phyloP scores from a whole-genome alignment of 208 protist genomes.

The Jaenimonas drosophilae region DNA sequence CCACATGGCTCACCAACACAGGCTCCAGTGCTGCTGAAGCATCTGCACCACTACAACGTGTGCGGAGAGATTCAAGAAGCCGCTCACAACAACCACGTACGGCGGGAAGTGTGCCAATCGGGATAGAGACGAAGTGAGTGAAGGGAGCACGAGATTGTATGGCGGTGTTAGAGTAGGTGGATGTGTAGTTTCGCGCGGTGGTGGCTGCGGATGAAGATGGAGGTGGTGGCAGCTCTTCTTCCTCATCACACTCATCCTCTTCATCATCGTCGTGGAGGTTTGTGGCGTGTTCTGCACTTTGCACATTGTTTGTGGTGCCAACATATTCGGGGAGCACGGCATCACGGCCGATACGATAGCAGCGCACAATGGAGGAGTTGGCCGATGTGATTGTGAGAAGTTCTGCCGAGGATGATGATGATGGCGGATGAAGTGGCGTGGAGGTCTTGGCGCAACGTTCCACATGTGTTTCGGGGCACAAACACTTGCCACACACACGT shows the following conservation, averaged over 20 bases:
- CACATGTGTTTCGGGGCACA: slow-evolving; percentile 17
- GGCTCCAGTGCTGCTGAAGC: slow-evolving; percentile 6
- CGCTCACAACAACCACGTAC: slow-evolving; percentile 10
- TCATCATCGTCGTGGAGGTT: slow-evolving; percentile 5
- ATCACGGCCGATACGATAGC: not conserved
- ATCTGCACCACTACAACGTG: slow-evolving; percentile 4
- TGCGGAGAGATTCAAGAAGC: slow-evolving; percentile 20
- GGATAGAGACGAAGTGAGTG: slow-evolving; percentile 79
- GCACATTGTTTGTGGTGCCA: not conserved
- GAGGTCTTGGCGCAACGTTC: not conserved
- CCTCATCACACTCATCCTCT: too few relatives aligned
- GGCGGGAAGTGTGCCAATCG: slow-evolving; percentile 39
- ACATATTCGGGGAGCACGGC: not conserved
- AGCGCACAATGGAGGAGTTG: too few relatives aligned
- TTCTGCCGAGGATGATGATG: too few relatives aligned
- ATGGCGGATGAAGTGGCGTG: not conserved
- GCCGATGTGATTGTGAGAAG: too few relatives aligned
- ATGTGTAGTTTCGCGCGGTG: too few relatives aligned
- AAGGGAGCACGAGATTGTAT: slow-evolving; percentile 17
- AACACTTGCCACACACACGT: slow-evolving; percentile 33
- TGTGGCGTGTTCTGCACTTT: not conserved
- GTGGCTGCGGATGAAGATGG: too few relatives aligned
- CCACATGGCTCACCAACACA: slow-evolving; percentile 34
- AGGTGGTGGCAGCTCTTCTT: too few relatives aligned
- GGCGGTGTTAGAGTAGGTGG: too few relatives aligned